phyloP scores from a whole-genome alignment of 768 basidiomycete species.

The Mycena sanguinolenta region DNA sequence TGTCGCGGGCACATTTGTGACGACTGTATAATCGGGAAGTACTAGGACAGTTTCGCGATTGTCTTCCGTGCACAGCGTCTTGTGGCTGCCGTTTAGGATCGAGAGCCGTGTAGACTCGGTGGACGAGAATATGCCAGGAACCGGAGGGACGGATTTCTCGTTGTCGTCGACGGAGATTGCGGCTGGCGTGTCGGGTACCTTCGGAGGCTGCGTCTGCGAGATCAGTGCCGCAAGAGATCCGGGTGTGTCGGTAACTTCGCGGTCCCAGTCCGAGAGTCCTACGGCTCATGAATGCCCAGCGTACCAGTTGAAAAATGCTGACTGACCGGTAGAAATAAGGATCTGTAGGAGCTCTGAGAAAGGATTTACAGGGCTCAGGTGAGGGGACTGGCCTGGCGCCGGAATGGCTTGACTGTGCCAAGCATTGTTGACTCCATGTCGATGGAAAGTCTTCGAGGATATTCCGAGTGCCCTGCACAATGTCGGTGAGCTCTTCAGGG shows the following conservation, averaged over 20 bases:
- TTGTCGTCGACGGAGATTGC: constrained; percentile 40
- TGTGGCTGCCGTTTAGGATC: constrained; percentile 88
- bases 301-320: neutral
- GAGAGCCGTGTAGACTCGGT: constrained; percentile 70
- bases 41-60: constrained; percentile 85
- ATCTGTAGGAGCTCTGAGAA: neutral
- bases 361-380: neutral
- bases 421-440: constrained; percentile 88
- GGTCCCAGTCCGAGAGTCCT: constrained; percentile 92
- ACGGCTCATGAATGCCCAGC: constrained; percentile 17
- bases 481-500: constrained; percentile 41
- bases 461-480: constrained; percentile 76
- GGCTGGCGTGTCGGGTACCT: constrained; percentile 45
- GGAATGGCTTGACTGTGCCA: constrained; percentile 88
- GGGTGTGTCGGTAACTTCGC: constrained; percentile 79
- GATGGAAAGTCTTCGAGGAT: constrained; percentile 77
- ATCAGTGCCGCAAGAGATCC: constrained; percentile 76
- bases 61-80: constrained; percentile 73
- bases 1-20: constrained; percentile 78
- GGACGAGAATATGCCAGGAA: constrained; percentile 71
- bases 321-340: constrained; percentile 16
- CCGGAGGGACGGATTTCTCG: constrained; percentile 48
- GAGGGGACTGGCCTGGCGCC: constrained; percentile 70
- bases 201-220: constrained; percentile 47
- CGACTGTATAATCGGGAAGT: constrained; percentile 92